These are phyloP conservation scores for Medicago ruthenica DNA, from an alignment of 306 rosid species.

Conservation along the genomic window DNA sequence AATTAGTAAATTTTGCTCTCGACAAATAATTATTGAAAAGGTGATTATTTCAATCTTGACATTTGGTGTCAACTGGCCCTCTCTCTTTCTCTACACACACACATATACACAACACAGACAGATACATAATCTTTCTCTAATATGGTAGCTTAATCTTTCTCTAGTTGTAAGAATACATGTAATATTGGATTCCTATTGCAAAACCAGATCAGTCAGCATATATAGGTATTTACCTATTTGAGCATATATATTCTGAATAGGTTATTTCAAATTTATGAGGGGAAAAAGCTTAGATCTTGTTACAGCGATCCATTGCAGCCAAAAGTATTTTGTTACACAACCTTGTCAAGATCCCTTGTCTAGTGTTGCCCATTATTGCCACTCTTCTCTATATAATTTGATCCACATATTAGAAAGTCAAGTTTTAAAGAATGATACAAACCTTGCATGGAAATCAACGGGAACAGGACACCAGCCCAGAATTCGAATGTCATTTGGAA, in stretches of 20 bases:
- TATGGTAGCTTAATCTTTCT: too few species aligned
- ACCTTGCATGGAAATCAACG: constrained; percentile 91
- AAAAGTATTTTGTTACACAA: constrained; percentile 28
- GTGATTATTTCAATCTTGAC: background rate
- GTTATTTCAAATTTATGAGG: constrained; percentile 24
- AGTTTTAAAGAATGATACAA: constrained; percentile 46
- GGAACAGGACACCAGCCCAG: constrained; percentile 91
- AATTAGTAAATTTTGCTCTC: background rate
- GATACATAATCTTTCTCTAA: background rate
- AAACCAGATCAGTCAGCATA: constrained; percentile 5
- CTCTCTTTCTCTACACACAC: background rate
- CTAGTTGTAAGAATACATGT: background rate
- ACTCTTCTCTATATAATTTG: constrained; percentile 25
- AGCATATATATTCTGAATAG: constrained; percentile 5
- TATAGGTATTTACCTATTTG: constrained; percentile 7
- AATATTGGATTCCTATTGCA: constrained; percentile 22
- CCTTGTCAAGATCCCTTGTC: constrained; percentile 5
- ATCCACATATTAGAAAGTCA: constrained; percentile 36
- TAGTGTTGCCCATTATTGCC: constrained; percentile 29
- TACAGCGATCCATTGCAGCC: constrained; percentile 4
- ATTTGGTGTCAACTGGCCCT: background rate
- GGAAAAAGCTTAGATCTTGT: background rate
- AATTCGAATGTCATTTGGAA: constrained; percentile 84
- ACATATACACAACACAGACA: too few species aligned
- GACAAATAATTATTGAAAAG: background rate